Conservation (phyloP, 2,329 filamentous ascomycete genomes). For the Exophiala alcalophila region DNA sequence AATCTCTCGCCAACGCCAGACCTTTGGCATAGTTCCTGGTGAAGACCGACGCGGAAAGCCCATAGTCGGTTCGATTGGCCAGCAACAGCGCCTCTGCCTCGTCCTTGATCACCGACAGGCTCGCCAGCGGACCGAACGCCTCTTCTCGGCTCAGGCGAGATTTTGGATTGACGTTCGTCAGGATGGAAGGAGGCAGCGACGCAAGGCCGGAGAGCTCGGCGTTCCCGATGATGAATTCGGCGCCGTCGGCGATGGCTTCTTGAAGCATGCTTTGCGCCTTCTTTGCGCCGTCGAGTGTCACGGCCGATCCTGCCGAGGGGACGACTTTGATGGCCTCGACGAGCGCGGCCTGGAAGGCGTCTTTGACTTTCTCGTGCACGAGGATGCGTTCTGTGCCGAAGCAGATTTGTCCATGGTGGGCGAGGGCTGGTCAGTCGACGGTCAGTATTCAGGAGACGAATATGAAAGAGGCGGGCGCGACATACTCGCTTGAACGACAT, state of each 20-base stretch:
- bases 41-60: constrained; percentile 13
- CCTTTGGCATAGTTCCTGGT: constrained; percentile 8
- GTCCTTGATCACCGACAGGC: constrained; percentile 75
- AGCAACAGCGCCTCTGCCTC: constrained; percentile 75
- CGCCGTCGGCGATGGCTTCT: constrained; percentile 76
- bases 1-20: constrained; percentile 4
- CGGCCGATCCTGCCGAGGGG: constrained; percentile 71
- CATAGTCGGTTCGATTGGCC: constrained; percentile 93
- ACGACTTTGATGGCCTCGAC: constrained; percentile 79
- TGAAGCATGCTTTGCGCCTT: constrained; percentile 68
- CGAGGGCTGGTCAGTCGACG: constrained; percentile 78
- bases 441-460: no score
- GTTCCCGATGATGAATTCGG: constrained; percentile 75
- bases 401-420: constrained; percentile 94
- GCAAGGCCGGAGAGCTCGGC: constrained; percentile 68
- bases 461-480: constrained; percentile 55
- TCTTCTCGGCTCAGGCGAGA: constrained; percentile 89
- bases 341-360: constrained; percentile 73
- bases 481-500: constrained; percentile 63
- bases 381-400: constrained; percentile 88
- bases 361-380: constrained; percentile 77
- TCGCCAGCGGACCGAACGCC: constrained; percentile 86
- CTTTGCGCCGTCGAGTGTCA: constrained; percentile 81
- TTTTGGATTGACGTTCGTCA: constrained; percentile 69
- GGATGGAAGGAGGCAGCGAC: constrained; percentile 76